A percentile compares a stretch with the other conserved stretches of the same genome.
Conservation (phyloP, 441 rosid genomes). For the Breynia disticha region DNA sequence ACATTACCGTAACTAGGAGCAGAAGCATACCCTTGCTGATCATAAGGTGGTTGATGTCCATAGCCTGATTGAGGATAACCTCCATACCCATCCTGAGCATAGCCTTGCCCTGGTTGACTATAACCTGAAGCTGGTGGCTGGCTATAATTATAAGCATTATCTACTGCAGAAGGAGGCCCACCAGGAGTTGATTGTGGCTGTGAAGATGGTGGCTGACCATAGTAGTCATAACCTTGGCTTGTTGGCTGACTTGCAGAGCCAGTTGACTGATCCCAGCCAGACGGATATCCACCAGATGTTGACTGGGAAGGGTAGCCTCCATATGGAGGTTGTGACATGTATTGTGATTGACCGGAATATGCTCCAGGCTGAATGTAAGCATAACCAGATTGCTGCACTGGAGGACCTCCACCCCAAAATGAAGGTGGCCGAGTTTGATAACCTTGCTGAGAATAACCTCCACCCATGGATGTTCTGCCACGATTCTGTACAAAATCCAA, state of each 20-base stretch:
- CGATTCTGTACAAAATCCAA: slow-evolving; percentile 69
- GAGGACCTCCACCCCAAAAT: slow-evolving; percentile 76
- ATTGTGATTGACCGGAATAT: slow-evolving; percentile 71
- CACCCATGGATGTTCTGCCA: slow-evolving; percentile 70
- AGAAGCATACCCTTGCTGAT: slow-evolving; percentile 68
- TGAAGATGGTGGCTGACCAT: slow-evolving; percentile 54
- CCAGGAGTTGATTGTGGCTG: slow-evolving; percentile 56
- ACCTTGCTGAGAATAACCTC: slow-evolving; percentile 86
- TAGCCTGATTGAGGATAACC: slow-evolving; percentile 78
- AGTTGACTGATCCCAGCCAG: slow-evolving; percentile 82
- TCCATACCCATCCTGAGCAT: slow-evolving; percentile 71
- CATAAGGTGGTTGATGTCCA: slow-evolving; percentile 61
- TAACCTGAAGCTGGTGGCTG: slow-evolving; percentile 70
- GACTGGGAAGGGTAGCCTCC: slow-evolving; percentile 74
- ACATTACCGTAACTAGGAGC: slow-evolving; percentile 45
- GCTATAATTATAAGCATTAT: slow-evolving; percentile 52
- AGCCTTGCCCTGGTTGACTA: slow-evolving; percentile 68
- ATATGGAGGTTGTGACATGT: slow-evolving; percentile 63
- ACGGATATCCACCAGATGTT: slow-evolving; percentile 65
- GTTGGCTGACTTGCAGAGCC: slow-evolving; percentile 52
- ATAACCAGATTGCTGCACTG: slow-evolving; percentile 69
- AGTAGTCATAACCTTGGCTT: slow-evolving; percentile 76
- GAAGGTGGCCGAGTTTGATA: slow-evolving; percentile 76
- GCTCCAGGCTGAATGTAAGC: slow-evolving; percentile 85
- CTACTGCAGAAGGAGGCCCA: slow-evolving; percentile 53